Base-by-base conservation (phyloP, 805 yeast genomes). In the Ogataea thermomethanolica region DNA sequence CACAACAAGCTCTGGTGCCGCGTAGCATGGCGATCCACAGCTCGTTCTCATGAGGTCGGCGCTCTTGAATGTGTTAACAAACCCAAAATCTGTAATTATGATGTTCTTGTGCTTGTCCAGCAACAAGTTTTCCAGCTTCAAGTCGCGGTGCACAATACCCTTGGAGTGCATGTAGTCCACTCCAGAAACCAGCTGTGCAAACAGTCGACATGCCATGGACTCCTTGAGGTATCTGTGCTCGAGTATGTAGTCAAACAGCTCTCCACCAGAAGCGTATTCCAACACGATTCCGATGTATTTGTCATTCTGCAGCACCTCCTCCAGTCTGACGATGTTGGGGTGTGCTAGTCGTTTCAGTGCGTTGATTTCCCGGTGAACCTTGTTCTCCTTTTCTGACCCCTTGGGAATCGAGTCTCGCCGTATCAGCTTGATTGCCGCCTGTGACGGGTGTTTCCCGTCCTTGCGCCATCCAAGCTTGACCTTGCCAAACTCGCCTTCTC, bases 401-500 rank as follows among this genome's bases (percentile, higher is more conserved):
- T 84, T 81, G 38, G 89, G 83, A n/a, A 93, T 82, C 9, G 88
- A 79, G 44, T 89, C 96, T 53, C 95, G 74, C 54, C 90, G 79
- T 43, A 93, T 88, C 46, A 93, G 76, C 58, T 93, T 93, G 54
- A 93, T 89, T 33, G 99, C 99, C 8, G 88, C 95, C 65, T 89
- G 95, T 27, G 83, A 75, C 3, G 88, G 83, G 44, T 79, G 77
- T 56, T 78, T 67, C 13, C 88, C 89, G 53, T 81, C 90, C 59
- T 85, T 86, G 45, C 95, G 73, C 97, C 97, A 91, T 10, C 97
- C 98, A 15, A 93, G 70, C 61, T 91, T 93, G 43, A 93, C 99
- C 63, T 93, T 91, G 44, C 99, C 99, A 63, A 93, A 93, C 59
- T 93, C 99, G 35, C 99, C 99, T 65, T 93, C 96, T 25, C 99